phyloP scores from a whole-genome alignment of 768 basidiomycete genomes.

The Leccinum rimulosum region DNA sequence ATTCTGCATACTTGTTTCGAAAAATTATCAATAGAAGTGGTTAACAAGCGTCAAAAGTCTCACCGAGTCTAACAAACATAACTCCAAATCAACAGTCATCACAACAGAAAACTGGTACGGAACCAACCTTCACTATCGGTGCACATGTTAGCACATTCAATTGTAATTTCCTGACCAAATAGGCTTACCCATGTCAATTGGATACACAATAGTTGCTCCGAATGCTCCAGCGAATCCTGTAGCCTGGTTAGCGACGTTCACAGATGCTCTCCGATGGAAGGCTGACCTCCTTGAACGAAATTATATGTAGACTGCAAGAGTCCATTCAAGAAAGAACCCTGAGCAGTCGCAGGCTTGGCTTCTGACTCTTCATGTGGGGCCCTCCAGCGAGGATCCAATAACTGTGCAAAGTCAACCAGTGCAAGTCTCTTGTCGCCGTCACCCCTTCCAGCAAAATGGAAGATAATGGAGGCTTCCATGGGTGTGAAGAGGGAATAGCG shows the following conservation, averaged over 20 bases:
- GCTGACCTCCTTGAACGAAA: constrained; percentile 79
- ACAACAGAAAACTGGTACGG: background rate
- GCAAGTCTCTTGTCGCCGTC: constrained; percentile 67
- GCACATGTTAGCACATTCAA: constrained; percentile 10
- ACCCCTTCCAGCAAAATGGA: constrained; percentile 94
- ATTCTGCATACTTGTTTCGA: constrained; percentile 80
- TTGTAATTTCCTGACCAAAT: background rate
- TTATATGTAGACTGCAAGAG: constrained; percentile 76
- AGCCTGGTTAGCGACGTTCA: constrained; percentile 16
- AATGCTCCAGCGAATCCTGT: constrained; percentile 87
- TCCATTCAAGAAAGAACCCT: constrained; percentile 48
- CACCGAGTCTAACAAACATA: constrained; percentile 54
- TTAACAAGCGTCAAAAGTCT: constrained; percentile 3
- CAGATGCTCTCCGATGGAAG: background rate
- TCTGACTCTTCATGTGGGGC: constrained; percentile 59
- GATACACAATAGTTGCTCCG: constrained; percentile 97
- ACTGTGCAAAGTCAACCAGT: constrained; percentile 86
- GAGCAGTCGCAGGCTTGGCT: constrained; percentile 27
- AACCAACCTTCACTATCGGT: constrained; percentile 65
- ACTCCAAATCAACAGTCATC: constrained; percentile 7
- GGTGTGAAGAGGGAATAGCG: constrained; percentile 96
- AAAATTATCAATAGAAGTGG: constrained; percentile 4
- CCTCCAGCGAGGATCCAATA: constrained; percentile 88
- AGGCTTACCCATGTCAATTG: constrained; percentile 82
- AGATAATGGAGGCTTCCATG: constrained; percentile 97